These are phyloP conservation scores for Globisporangium sylvaticum DNA, from an alignment of 352 stramenopile genomes.

Conservation along the genomic window DNA sequence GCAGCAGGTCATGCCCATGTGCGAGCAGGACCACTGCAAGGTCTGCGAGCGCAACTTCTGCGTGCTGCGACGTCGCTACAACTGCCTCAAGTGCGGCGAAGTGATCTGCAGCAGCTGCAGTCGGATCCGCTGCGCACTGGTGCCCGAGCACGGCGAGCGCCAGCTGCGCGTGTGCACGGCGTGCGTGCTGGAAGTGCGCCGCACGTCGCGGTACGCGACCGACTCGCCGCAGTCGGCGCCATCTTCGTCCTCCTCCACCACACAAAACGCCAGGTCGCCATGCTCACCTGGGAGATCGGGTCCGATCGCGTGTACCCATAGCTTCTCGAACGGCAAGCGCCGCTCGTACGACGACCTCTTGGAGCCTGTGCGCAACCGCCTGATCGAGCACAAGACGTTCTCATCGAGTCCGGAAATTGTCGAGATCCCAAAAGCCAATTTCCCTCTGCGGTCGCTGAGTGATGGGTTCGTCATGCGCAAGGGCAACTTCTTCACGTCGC, in stretches of 20 bases:
- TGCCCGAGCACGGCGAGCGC: slow-evolving; percentile 69
- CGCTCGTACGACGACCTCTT: slow-evolving; percentile 72
- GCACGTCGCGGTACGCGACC: slow-evolving; percentile 33
- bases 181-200: slow-evolving; percentile 68
- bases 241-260: not conserved
- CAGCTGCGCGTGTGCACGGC: slow-evolving; percentile 76
- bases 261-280: not conserved
- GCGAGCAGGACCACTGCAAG: slow-evolving; percentile 63
- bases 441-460: slow-evolving; percentile 67
- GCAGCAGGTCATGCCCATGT: slow-evolving; percentile 73
- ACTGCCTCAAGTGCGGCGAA: slow-evolving; percentile 83
- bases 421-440: slow-evolving; percentile 56
- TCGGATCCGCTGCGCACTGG: slow-evolving; percentile 50
- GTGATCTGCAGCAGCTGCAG: slow-evolving; percentile 79
- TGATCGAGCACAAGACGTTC: slow-evolving; percentile 85
- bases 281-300: not conserved
- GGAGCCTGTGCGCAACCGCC: slow-evolving; percentile 61
- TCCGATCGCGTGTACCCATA: slow-evolving; percentile 28
- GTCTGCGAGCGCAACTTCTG: slow-evolving; percentile 79
- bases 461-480: slow-evolving; percentile 74
- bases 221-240: slow-evolving; percentile 15
- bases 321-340: slow-evolving; percentile 50
- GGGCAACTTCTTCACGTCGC: slow-evolving; percentile 53
- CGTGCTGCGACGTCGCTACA: slow-evolving; percentile 66
- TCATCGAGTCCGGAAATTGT: slow-evolving; percentile 34